Evolutionary conservation across 306 rosid genomes (phyloP).

Genomic region (Citrullus mucosospermus): DNA sequence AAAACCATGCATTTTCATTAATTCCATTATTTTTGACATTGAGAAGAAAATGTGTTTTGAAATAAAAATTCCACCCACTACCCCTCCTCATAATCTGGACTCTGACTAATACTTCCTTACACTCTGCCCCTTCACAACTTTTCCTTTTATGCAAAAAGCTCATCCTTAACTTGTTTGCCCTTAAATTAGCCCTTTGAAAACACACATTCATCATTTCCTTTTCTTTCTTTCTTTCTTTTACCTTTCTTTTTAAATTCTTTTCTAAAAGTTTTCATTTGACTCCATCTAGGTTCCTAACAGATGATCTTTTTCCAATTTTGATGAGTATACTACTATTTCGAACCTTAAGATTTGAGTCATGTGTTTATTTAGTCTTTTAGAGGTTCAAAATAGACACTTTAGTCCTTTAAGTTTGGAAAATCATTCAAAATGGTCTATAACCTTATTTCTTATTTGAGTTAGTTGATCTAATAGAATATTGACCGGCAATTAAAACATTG

Average conservation of each 20-base stretch:
- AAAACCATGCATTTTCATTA: not conserved
- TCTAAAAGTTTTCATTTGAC: not conserved
- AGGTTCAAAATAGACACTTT: not conserved
- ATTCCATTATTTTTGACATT: not conserved
- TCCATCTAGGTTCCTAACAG: not conserved
- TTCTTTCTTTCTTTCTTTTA: not conserved
- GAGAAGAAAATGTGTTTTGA: not conserved
- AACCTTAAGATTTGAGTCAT: not conserved
- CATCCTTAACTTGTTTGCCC: not conserved
- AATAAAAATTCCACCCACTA: not conserved
- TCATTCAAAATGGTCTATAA: too few relatives aligned
- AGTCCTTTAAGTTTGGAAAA: too few relatives aligned
- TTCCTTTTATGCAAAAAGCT: not conserved
- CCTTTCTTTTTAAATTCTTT: too few relatives aligned
- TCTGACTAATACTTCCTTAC: not conserved
- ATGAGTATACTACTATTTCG: too few relatives aligned
- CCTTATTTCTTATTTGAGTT: too few relatives aligned
- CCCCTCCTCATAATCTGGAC: slow-evolving; percentile 8
- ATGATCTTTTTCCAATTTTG: too few relatives aligned
- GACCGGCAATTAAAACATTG: too few relatives aligned
- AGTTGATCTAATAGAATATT: too few relatives aligned
- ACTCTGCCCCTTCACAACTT: not conserved
- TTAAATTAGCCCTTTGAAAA: slow-evolving; percentile 1
- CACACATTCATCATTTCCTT: not conserved
- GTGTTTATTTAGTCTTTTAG: not conserved